Conservation (phyloP, 179 eudicot species). For the Drosera spatulata region DNA sequence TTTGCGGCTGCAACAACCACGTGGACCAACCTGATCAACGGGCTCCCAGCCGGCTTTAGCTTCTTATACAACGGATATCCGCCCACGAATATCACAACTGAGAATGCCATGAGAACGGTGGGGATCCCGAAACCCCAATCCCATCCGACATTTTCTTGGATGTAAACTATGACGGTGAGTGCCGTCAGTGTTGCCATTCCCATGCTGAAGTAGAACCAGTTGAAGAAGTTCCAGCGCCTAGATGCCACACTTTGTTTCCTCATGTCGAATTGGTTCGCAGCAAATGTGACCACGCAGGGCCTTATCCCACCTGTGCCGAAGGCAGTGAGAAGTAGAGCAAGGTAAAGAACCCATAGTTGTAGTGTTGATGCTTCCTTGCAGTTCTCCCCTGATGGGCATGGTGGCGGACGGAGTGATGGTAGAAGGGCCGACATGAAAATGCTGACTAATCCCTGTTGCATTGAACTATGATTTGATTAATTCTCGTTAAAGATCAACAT, state of each 20-base stretch:
- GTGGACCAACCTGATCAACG: conserved; percentile 43
- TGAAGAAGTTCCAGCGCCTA: conserved; percentile 50
- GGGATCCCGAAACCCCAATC: conserved; percentile 58
- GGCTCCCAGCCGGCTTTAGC: conserved; percentile 47
- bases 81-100: conserved; percentile 23
- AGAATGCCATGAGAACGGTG: conserved; percentile 38
- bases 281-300: conserved; percentile 59
- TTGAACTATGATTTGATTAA: neutral
- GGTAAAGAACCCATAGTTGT: conserved; percentile 37
- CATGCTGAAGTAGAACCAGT: conserved; percentile 42
- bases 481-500: no score
- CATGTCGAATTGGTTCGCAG: conserved; percentile 63
- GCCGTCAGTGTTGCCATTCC: conserved; percentile 38
- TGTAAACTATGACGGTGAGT: conserved; percentile 41
- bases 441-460: conserved; percentile 44
- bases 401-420: conserved; percentile 45
- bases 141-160: conserved; percentile 64
- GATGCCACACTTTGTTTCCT: conserved; percentile 26
- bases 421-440: conserved; percentile 42
- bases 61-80: conserved; percentile 37
- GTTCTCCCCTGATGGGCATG: conserved; percentile 43
- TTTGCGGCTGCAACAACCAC: conserved; percentile 43
- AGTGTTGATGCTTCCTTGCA: conserved; percentile 36
- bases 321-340: conserved; percentile 42
- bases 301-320: conserved; percentile 51